phyloP scores from a whole-genome alignment of 179 eudicot species.

The Beta corolliflora region DNA sequence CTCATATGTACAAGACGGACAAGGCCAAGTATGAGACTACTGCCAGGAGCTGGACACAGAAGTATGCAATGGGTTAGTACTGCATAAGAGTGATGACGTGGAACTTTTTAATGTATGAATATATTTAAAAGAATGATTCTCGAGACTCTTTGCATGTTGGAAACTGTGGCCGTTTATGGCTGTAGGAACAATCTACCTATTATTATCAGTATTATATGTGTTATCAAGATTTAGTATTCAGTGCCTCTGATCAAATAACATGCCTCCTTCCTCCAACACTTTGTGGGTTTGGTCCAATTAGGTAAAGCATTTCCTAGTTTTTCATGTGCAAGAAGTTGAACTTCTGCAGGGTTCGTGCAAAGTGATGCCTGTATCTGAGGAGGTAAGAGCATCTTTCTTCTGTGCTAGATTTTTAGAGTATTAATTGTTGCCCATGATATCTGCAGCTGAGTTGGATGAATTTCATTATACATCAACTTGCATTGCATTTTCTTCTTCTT shows the following conservation, averaged over 20 bases:
- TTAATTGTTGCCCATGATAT: background rate
- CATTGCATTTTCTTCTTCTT: background rate
- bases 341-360: conserved; percentile 25
- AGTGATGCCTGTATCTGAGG: conserved; percentile 14
- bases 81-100: background rate
- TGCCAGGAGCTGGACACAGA: conserved; percentile 38
- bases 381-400: conserved; percentile 16
- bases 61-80: conserved; percentile 35
- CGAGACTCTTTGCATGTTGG: conserved; percentile 18
- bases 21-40: conserved; percentile 34
- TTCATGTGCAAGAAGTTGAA: conserved; percentile 18
- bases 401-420: background rate
- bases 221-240: conserved; percentile 6
- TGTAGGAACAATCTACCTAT: conserved; percentile 2
- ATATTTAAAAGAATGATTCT: background rate
- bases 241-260: conserved; percentile 17
- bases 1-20: conserved; percentile 41
- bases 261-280: background rate
- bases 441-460: conserved; percentile 14
- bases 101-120: conserved; percentile 18
- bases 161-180: conserved; percentile 12
- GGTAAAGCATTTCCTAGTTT: background rate
- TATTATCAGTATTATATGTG: conserved; percentile 19
- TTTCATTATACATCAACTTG: conserved; percentile 19
- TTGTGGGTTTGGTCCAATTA: conserved; percentile 18